These are phyloP conservation scores for Suillus ampliporus DNA, from an alignment of 768 basidiomycete genomes.

Conservation along the genomic window DNA sequence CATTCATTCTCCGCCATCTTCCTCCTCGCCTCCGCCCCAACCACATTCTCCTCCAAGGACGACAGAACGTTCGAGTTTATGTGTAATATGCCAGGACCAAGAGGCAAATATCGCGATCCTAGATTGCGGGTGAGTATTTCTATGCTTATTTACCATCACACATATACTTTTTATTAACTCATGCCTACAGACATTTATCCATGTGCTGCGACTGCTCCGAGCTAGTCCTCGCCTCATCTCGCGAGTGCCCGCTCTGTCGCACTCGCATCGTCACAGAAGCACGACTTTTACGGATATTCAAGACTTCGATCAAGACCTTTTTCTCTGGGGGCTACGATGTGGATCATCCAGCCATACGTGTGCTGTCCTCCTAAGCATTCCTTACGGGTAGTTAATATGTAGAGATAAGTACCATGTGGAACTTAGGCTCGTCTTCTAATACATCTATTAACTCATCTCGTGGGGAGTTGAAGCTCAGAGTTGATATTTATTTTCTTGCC, in stretches of 20 bases:
- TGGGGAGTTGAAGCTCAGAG: too few relatives aligned
- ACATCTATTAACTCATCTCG: too few relatives aligned
- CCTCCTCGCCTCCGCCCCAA: constrained; percentile 24
- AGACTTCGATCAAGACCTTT: constrained; percentile 32
- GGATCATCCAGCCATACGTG: not conserved
- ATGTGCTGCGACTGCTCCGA: constrained; percentile 84
- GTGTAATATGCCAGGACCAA: constrained; percentile 93
- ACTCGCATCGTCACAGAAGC: constrained; percentile 87
- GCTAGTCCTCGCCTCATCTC: constrained; percentile 76
- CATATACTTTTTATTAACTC: not conserved
- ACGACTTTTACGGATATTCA: constrained; percentile 79
- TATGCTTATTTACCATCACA: too few relatives aligned
- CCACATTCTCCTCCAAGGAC: constrained; percentile 24
- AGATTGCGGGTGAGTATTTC: constrained; percentile 81
- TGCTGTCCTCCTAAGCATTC: not conserved
- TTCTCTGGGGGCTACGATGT: not conserved
- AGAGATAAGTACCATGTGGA: not conserved
- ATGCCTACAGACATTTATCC: constrained; percentile 65
- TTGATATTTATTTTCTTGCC: too few relatives aligned
- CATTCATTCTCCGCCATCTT: constrained; percentile 16
- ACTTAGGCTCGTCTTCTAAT: not conserved
- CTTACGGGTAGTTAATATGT: not conserved
- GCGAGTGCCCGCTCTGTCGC: constrained; percentile 90
- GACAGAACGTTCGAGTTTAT: constrained; percentile 73
- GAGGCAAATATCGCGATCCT: constrained; percentile 93